Evolutionary conservation across 2,329 filamentous ascomycete genomes (phyloP).

Genomic region (Paraphaeosphaeria sporulosa): DNA sequence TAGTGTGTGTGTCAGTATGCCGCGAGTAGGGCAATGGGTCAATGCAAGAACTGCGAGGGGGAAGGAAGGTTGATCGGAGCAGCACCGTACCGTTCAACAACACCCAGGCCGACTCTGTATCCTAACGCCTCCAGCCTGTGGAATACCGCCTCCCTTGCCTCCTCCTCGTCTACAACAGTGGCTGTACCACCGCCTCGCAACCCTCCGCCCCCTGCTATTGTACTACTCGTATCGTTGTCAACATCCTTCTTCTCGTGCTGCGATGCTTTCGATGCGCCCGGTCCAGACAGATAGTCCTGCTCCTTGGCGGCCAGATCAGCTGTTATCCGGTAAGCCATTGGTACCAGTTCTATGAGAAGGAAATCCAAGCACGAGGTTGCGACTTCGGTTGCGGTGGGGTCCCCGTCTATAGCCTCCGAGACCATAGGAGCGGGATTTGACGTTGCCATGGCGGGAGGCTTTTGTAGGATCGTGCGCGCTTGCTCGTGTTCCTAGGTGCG

Average conservation of each 20-base stretch:
- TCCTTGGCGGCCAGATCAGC: slow-evolving; percentile 69
- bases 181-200: slow-evolving; percentile 25
- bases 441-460: background rate
- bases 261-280: slow-evolving; percentile 22
- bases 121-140: slow-evolving; percentile 84
- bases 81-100: slow-evolving; percentile 78
- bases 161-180: slow-evolving; percentile 71
- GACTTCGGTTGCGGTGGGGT: slow-evolving; percentile 79
- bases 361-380: slow-evolving; percentile 90
- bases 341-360: slow-evolving; percentile 94
- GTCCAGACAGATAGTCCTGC: slow-evolving; percentile 46
- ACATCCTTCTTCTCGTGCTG: slow-evolving; percentile 17
- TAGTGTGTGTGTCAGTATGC: background rate
- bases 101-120: slow-evolving; percentile 89
- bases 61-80: slow-evolving; percentile 17
- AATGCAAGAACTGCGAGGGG: background rate
- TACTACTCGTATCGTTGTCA: slow-evolving; percentile 37
- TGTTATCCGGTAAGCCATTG: slow-evolving; percentile 87
- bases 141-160: slow-evolving; percentile 84
- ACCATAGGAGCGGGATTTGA: background rate
- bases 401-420: slow-evolving; percentile 60
- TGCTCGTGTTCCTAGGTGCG: background rate
- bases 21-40: background rate
- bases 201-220: slow-evolving; percentile 30
- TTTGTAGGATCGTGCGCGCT: background rate